These are phyloP conservation scores for Cyclotella cryptica DNA, from an alignment of 108 stramenopile species.

Conservation along the genomic window DNA sequence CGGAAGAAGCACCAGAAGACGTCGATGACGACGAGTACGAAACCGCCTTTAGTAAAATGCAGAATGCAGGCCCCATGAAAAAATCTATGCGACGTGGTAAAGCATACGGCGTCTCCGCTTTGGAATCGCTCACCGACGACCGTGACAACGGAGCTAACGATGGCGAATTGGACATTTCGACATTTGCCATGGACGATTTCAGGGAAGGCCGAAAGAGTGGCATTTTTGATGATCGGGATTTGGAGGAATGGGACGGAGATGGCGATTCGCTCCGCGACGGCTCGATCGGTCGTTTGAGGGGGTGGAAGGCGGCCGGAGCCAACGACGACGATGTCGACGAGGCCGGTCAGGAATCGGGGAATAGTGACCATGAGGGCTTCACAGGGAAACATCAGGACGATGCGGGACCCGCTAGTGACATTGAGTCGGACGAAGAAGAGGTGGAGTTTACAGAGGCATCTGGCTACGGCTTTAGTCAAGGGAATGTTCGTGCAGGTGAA, in stretches of 20 bases:
- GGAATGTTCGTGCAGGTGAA: background rate
- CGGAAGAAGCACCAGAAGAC: background rate
- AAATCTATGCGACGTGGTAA: background rate
- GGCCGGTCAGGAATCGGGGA: background rate
- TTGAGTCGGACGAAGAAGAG: slow-evolving; percentile 6
- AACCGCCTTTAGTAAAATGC: slow-evolving; percentile 26
- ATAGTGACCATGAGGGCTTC: background rate
- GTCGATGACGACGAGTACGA: slow-evolving; percentile 19
- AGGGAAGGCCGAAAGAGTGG: background rate
- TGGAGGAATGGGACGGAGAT: background rate
- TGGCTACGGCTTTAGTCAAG: slow-evolving; percentile 10
- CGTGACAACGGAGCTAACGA: background rate
- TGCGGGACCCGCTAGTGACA: background rate
- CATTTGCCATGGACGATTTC: slow-evolving; percentile 2
- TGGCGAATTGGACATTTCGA: background rate
- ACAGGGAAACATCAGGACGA: background rate
- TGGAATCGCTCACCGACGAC: background rate
- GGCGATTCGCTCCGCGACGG: background rate
- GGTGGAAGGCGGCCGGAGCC: background rate
- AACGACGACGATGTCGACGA: background rate
- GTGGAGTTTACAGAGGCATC: slow-evolving; percentile 8
- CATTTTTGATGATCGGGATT: background rate
- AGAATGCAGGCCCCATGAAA: background rate
- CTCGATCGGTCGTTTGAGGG: background rate
- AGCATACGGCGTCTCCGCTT: slow-evolving; percentile 1